Conservation (phyloP, 176 grass and related monocot genomes). For the Cenchrus americanus region DNA sequence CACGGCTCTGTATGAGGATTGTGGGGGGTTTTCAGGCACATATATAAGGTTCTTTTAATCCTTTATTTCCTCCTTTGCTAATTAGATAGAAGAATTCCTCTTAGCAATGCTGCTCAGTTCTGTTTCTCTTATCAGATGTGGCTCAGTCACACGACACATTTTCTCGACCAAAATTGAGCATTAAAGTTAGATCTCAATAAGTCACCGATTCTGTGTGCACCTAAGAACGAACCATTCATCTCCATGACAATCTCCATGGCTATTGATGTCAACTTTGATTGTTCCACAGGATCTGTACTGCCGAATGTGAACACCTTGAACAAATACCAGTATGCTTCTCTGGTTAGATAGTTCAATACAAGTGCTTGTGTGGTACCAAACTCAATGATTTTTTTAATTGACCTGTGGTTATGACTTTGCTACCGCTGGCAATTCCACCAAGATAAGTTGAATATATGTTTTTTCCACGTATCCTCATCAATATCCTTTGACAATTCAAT, state of each 20-base stretch:
- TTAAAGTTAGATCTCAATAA: background rate
- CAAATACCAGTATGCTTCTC: background rate
- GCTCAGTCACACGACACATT: too few species aligned
- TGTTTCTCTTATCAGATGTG: too few species aligned
- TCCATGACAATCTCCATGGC: background rate
- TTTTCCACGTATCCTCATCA: background rate
- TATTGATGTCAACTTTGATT: background rate
- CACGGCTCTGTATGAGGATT: too few species aligned
- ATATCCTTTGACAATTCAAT: slow-evolving; percentile 5
- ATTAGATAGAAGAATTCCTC: too few species aligned
- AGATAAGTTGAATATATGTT: background rate
- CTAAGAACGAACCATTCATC: background rate
- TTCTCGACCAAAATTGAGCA: background rate
- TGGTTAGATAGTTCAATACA: background rate
- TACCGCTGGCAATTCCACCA: background rate
- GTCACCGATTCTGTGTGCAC: background rate
- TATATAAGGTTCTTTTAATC: too few species aligned
- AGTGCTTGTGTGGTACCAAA: background rate
- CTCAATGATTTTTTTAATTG: background rate
- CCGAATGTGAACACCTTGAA: background rate
- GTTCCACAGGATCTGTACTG: background rate
- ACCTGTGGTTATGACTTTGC: background rate
- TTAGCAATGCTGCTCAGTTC: too few species aligned
- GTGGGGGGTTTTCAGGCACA: too few species aligned
- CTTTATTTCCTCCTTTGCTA: too few species aligned